Evolutionary conservation across 2,329 filamentous ascomycete species (phyloP).

Genomic region (Phaeoacremonium minimum): DNA sequence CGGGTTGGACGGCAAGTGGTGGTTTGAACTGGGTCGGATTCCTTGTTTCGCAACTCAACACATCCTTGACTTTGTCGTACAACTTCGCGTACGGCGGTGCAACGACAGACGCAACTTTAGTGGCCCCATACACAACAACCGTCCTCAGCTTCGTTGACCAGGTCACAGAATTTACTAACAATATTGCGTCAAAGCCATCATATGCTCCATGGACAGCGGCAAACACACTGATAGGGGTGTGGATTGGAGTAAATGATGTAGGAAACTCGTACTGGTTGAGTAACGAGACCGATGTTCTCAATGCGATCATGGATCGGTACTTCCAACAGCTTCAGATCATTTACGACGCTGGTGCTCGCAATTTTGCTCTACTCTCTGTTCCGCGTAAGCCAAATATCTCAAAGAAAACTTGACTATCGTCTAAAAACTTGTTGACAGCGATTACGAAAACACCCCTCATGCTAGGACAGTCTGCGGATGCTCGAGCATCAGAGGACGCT

Average conservation of each 20-base stretch:
- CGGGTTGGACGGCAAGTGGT: conserved; percentile 39
- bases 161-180: conserved; percentile 32
- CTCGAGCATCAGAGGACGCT: conserved; percentile 21
- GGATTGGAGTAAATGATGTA: conserved; percentile 39
- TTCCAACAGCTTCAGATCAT: conserved; percentile 36
- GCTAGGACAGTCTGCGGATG: conserved; percentile 15
- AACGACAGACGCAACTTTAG: conserved; percentile 41
- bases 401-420: conserved; percentile 2
- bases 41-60: conserved; percentile 35
- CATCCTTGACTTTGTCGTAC: conserved; percentile 36
- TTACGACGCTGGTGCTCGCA: conserved; percentile 48
- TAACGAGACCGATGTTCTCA: conserved; percentile 24
- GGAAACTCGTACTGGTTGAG: conserved; percentile 38
- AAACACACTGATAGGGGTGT: conserved; percentile 44
- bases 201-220: conserved; percentile 34
- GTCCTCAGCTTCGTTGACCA: conserved; percentile 51
- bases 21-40: conserved; percentile 46
- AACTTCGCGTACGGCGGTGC: conserved; percentile 48
- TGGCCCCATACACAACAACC: conserved; percentile 40
- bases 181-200: conserved; percentile 24
- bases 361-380: conserved; percentile 56
- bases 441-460: conserved; percentile 33
- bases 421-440: conserved; percentile 18
- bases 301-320: conserved; percentile 36
- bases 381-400: conserved; percentile 31